A percentile compares a stretch with the other conserved stretches of the same genome.
These are phyloP conservation scores for Mucor plumbeus DNA, from an alignment of 371 early-diverging fungal species.

Conservation along the genomic window DNA sequence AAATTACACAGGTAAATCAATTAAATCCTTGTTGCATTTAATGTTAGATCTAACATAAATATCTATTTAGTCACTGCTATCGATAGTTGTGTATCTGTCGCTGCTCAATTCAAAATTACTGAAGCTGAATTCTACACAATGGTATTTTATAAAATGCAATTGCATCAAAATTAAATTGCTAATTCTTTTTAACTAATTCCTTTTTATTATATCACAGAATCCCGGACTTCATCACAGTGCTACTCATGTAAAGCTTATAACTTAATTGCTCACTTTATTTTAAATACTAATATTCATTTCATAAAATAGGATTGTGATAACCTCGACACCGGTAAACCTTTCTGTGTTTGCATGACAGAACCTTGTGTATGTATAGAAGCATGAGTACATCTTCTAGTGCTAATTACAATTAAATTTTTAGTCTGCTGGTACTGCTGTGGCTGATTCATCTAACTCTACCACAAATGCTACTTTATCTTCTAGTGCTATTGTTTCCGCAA, in stretches of 20 bases:
- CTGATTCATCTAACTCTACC: not conserved
- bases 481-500: not conserved
- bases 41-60: not conserved
- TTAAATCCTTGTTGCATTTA: not conserved
- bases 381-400: not conserved
- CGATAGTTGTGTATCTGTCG: conserved; percentile 32
- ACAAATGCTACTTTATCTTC: not conserved
- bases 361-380: conserved; percentile 33
- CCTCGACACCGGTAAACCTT: conserved; percentile 35
- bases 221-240: conserved; percentile 39
- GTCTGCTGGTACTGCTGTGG: not conserved
- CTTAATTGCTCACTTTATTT: too few species aligned
- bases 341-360: conserved; percentile 33
- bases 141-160: conserved; percentile 15
- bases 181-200: not conserved
- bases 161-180: not conserved
- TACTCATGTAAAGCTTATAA: conserved; percentile 22
- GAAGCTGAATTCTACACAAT: conserved; percentile 34
- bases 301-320: conserved; percentile 38
- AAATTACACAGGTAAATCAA: conserved; percentile 26
- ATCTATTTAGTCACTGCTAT: conserved; percentile 19
- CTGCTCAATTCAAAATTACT: conserved; percentile 26
- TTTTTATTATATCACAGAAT: conserved; percentile 19
- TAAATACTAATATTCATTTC: not conserved
- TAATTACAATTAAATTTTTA: not conserved